A percentile compares a stretch with the other conserved stretches of the same genome.
Evolutionary conservation across 192 early-diverging fungal species (phyloP).

Genomic region (Coemansia sp.): DNA sequence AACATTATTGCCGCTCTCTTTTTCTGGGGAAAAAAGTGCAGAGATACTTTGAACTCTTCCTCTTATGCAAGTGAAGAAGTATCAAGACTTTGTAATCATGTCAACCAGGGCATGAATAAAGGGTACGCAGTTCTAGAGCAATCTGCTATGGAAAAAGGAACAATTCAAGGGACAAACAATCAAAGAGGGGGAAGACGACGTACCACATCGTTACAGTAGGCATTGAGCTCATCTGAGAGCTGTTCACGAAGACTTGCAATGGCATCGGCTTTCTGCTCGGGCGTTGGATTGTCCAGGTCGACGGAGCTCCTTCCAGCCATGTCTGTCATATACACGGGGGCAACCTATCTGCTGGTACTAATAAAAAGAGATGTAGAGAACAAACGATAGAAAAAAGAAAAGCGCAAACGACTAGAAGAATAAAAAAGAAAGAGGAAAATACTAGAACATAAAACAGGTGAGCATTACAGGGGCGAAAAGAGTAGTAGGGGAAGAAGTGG

Average conservation of each 20-base stretch:
- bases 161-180: neutral
- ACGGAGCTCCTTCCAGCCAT: slow-evolving; percentile 20
- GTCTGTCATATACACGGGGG: neutral
- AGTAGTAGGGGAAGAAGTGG: neutral
- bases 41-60: too few species aligned
- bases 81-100: too few species aligned
- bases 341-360: neutral
- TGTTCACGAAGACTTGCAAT: slow-evolving; percentile 33
- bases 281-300: slow-evolving; percentile 51
- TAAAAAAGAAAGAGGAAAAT: neutral
- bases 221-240: slow-evolving; percentile 38
- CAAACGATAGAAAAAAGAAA: neutral
- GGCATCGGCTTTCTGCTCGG: slow-evolving; percentile 29
- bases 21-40: too few species aligned
- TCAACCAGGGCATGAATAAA: too few species aligned
- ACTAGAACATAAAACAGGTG: neutral
- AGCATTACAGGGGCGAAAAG: neutral
- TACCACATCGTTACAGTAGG: slow-evolving; percentile 50
- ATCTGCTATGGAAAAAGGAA: neutral
- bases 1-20: too few species aligned
- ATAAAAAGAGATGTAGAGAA: neutral
- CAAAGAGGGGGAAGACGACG: neutral
- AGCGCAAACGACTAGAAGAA: neutral
- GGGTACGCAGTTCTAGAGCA: too few species aligned
- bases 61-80: too few species aligned